phyloP scores from a whole-genome alignment of 345 rosid species.

The Odontarrhena argentea region DNA sequence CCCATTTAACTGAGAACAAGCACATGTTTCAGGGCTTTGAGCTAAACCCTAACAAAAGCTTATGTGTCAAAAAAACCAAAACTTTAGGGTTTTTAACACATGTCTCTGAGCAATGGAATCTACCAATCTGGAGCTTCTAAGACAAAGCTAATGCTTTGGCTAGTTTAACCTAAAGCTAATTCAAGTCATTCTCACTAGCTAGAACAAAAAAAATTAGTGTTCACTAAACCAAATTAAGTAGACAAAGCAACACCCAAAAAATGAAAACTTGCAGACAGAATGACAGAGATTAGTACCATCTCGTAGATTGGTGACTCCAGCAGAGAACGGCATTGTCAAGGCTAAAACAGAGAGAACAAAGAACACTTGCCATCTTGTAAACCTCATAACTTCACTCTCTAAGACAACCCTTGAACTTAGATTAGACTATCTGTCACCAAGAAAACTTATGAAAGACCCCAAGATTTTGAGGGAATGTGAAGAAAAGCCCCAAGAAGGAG shows the following conservation, averaged over 20 bases:
- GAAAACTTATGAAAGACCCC: not conserved
- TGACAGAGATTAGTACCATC: constrained; percentile 53
- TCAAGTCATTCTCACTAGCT: constrained; percentile 9
- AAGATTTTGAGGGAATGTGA: constrained; percentile 27
- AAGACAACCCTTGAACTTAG: constrained; percentile 15
- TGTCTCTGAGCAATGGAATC: constrained; percentile 6
- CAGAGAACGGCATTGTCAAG: constrained; percentile 47
- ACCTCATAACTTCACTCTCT: constrained; percentile 47
- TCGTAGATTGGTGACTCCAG: constrained; percentile 57
- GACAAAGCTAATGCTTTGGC: not conserved
- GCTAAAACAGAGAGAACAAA: constrained; percentile 47
- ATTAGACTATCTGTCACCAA: constrained; percentile 14
- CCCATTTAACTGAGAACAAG: not conserved
- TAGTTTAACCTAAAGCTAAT: constrained; percentile 20
- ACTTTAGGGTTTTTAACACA: constrained; percentile 26
- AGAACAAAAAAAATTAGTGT: not conserved
- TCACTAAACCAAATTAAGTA: constrained; percentile 5
- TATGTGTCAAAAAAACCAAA: not conserved
- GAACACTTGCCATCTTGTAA: constrained; percentile 36
- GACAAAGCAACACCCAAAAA: not conserved
- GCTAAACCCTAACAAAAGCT: constrained; percentile 34
- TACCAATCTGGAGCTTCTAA: constrained; percentile 4
- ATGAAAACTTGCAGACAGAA: not conserved
- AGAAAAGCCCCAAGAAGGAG: constrained; percentile 7
- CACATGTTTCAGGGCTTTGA: constrained; percentile 4